Evolutionary conservation across 176 grass and related monocot genomes (phyloP), one percentile per base, ranked within the genome.

Genomic region (Eleusine coracana): DNA sequence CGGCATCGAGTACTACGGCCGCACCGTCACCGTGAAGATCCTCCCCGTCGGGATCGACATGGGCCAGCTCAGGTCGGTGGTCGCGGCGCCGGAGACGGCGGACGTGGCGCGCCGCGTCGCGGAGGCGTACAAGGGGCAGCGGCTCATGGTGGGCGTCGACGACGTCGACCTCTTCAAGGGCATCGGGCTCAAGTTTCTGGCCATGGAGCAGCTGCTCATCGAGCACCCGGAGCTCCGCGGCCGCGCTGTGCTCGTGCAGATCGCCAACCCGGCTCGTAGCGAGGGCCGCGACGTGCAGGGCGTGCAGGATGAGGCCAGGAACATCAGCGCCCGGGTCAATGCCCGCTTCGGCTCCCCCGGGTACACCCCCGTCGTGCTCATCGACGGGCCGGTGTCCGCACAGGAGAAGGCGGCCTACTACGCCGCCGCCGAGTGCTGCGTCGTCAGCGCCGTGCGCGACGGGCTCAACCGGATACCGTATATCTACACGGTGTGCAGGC

Each of bases 111-210:
- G 88, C 20, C 90, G 86, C 67, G 66, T 98, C 2, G 21, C 78
- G 9, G 82, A 91, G 10, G 17, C n/a, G 2, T 98, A 91, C 88
- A 92, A 87, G 82, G 88, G 84, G 14, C 82, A 75, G 10, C 88
- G 87, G 59, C 85, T 98, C n/a, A 83, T 98, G 76, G 68, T 98
- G 0, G 96, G 96, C 64, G 93, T 95, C 1, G 96, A 98, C 82
- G 96, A 98, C 79, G 86, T 98, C 25, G 96, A 98, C 44, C 76
- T 95, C 14, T 98, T 98, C 85, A 98, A 98, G 71, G 92, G 96
- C 10, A 98, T 98, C 23, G 93, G 96, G 5, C 91, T 98, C 83
- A 98, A 98, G 81, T 98, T 98, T 48, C 85, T 95, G 4, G 96
- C 85, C 2, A 95, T 95, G 92, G 96, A 98, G 77, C 96, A 93